Evolutionary conservation across 352 stramenopile genomes (phyloP), one percentile per base, ranked within the genome.

Genomic region (Phytopythium ostracodes): DNA sequence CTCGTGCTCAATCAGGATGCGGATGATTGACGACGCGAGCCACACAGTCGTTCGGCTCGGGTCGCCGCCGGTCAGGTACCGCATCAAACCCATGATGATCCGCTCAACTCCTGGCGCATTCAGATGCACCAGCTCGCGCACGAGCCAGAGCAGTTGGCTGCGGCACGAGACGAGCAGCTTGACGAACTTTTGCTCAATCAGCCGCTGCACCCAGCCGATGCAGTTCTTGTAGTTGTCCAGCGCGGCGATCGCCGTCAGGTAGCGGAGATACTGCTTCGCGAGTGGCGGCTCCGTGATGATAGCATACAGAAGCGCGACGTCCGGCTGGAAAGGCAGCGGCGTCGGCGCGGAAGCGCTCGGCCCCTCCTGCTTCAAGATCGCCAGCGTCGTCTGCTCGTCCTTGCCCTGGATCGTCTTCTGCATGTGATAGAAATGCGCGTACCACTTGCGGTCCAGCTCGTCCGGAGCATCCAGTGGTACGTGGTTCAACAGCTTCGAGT

Each of bases 371-470:
- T 94, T 91, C 20, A 94, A 65, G 4, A 91, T 71, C 20, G 68
- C 71, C 17, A 94, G 67, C 24, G 68, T 65, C 1, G 71, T 62
- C 3, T 68, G 53, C 31, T 92, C 80, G 67, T 92, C 82, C 52
- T 91, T 91, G 57, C 75, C 74, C 29, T 88, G 79, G 35, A 94
- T 82, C 29, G 79, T 69, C 64, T 93, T 94, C 52, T 93, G 86
- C 76, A 92, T 87, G 65, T 91, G 80, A 56, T 92, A 91, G 53
- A 88, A 93, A 51, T 94, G 86, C 44, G 82, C 83, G 46, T 89
- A 92, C 86, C 86, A 95, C 58, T 95, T 95, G 51, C 86, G 81
- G 44, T 95, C 86, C 42, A 93, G 62, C 47, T 95, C 86, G 29
- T 95, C 86, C 0, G 86, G 77, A 0, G 67, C 70, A 33, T 95